phyloP scores from a whole-genome alignment of 2,329 filamentous ascomycete genomes.

The Sphaerulina populicola region DNA sequence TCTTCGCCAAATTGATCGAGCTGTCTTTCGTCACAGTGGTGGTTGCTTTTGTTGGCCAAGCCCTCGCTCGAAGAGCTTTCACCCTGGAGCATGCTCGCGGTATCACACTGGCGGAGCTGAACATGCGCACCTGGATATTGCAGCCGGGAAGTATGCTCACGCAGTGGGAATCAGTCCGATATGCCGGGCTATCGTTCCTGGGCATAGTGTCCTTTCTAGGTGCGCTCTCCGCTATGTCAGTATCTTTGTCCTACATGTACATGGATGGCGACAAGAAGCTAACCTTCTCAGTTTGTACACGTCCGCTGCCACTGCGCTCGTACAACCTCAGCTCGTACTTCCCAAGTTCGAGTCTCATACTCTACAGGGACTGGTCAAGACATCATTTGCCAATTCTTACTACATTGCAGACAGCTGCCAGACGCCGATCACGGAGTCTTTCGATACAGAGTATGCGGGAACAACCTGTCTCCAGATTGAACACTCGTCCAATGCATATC shows the following conservation, averaged over 20 bases:
- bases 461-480: slow-evolving; percentile 60
- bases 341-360: slow-evolving; percentile 44
- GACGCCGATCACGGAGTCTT: slow-evolving; percentile 46
- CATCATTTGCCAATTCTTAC: slow-evolving; percentile 55
- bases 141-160: slow-evolving; percentile 58
- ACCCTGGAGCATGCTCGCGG: slow-evolving; percentile 46
- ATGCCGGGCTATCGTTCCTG: slow-evolving; percentile 55
- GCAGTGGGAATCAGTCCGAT: slow-evolving; percentile 56
- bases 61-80: slow-evolving; percentile 61
- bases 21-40: slow-evolving; percentile 70
- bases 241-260: no score
- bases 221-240: slow-evolving; percentile 52
- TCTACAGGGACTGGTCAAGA: slow-evolving; percentile 50
- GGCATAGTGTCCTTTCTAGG: slow-evolving; percentile 57
- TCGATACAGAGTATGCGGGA: slow-evolving; percentile 38
- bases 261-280: background rate
- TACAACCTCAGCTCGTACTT: slow-evolving; percentile 61
- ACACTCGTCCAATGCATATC: slow-evolving; percentile 60
- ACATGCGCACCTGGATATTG: slow-evolving; percentile 62
- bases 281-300: slow-evolving; percentile 51
- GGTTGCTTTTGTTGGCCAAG: slow-evolving; percentile 65
- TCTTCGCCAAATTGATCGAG: slow-evolving; percentile 69
- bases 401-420: slow-evolving; percentile 53
- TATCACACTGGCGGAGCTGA: slow-evolving; percentile 66
- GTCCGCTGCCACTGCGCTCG: slow-evolving; percentile 65